Percentiles rank a stretch among this genome's conserved stretches.
phyloP scores from a whole-genome alignment of 441 rosid genomes.

The Bruguiera hainesii region DNA sequence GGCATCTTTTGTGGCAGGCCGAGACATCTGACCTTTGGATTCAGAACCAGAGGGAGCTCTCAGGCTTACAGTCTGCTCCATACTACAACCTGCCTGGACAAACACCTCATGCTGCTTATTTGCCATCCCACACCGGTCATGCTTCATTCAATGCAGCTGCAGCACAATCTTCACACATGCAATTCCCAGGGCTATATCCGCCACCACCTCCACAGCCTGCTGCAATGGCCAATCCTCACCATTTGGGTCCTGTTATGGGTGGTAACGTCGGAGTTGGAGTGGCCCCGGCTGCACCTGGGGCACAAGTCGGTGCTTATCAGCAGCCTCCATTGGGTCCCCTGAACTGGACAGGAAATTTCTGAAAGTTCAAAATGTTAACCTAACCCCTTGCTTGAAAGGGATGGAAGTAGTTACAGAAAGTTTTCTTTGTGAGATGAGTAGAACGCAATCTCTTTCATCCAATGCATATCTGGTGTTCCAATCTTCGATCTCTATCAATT shows the following conservation, averaged over 20 bases:
- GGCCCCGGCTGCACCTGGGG: constrained; percentile 64
- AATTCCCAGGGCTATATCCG: constrained; percentile 77
- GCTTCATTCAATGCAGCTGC: constrained; percentile 73
- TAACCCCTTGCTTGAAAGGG: constrained; percentile 49
- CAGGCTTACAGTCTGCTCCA: constrained; percentile 60
- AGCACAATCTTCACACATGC: constrained; percentile 90
- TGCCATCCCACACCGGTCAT: constrained; percentile 77
- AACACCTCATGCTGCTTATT: constrained; percentile 72
- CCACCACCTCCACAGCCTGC: constrained; percentile 62
- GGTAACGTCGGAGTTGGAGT: constrained; percentile 76
- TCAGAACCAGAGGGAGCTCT: constrained; percentile 74
- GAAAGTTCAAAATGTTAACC: constrained; percentile 37
- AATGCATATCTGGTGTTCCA: constrained; percentile 44
- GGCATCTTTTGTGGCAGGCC: constrained; percentile 39
- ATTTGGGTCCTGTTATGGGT: constrained; percentile 71
- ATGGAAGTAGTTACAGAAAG: constrained; percentile 54
- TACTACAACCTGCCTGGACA: constrained; percentile 85
- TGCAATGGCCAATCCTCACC: constrained; percentile 71
- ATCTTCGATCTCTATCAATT: constrained; percentile 3
- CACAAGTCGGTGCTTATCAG: constrained; percentile 85
- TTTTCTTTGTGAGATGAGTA: constrained; percentile 46
- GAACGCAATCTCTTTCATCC: constrained; percentile 37
- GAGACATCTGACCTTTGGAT: constrained; percentile 94
- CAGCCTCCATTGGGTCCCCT: constrained; percentile 88
- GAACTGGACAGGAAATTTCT: constrained; percentile 88